These are phyloP conservation scores for Neurospora africana DNA, from an alignment of 495 filamentous ascomycete species.

Conservation along the genomic window DNA sequence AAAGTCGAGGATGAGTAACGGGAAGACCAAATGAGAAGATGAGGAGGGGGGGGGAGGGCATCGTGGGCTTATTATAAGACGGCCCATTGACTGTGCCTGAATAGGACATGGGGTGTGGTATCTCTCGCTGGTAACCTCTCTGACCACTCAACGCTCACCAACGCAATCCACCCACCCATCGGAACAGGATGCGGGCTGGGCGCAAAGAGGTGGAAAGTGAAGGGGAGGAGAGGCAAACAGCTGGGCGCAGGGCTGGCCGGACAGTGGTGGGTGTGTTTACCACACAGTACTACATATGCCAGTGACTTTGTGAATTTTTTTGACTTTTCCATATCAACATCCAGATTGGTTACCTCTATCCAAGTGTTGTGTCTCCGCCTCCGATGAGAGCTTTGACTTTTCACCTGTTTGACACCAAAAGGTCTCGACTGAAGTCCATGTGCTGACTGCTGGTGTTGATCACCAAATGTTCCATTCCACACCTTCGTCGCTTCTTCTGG, in stretches of 20 bases:
- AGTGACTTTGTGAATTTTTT: not conserved
- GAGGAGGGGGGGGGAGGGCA: not conserved
- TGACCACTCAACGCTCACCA: not conserved
- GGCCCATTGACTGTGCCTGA: not conserved
- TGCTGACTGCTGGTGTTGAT: not conserved
- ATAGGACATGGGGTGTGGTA: not conserved
- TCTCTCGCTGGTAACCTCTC: not conserved
- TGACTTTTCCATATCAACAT: not conserved
- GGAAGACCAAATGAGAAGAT: not conserved
- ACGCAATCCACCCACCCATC: not conserved
- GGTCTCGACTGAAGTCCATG: not conserved
- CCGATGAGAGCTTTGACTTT: not conserved
- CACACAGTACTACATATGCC: not conserved
- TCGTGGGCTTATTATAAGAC: not conserved
- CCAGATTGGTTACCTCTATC: not conserved
- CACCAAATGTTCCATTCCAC: not conserved
- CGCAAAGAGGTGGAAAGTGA: not conserved
- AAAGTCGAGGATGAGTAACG: not conserved
- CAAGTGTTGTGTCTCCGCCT: not conserved
- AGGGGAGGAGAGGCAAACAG: not conserved
- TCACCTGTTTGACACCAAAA: not conserved
- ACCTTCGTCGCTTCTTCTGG: not conserved
- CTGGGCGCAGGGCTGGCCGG: not conserved
- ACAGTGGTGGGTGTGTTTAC: not conserved
- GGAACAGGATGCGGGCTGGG: not conserved